phyloP scores from a whole-genome alignment of 2,329 filamentous ascomycete species.

The Dothidotthia symphoricarpi region DNA sequence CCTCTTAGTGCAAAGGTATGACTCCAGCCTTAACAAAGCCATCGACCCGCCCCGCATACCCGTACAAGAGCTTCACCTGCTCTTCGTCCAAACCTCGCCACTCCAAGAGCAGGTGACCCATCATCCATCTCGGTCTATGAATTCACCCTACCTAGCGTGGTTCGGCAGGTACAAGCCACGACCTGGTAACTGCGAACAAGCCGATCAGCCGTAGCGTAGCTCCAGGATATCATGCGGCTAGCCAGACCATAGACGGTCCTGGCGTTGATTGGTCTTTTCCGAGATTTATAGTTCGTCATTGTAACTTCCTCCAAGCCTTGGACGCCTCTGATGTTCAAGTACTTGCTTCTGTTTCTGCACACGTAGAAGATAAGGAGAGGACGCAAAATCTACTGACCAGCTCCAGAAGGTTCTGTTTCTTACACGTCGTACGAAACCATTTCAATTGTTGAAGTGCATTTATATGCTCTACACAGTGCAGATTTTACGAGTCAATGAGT shows the following conservation, averaged over 20 bases:
- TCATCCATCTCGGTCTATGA: constrained; percentile 18
- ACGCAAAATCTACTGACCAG: no score
- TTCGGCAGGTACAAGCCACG: constrained; percentile 28
- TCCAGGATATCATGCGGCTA: constrained; percentile 16
- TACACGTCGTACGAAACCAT: no score
- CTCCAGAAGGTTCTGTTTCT: no score
- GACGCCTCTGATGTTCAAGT: not conserved
- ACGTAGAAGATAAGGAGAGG: no score
- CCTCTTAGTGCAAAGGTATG: constrained; percentile 13
- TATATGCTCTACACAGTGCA: no score
- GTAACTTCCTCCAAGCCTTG: constrained; percentile 11
- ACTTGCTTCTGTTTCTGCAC: not conserved
- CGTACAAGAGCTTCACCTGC: constrained; percentile 7
- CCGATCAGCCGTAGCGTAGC: constrained; percentile 14
- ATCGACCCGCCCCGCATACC: constrained; percentile 23
- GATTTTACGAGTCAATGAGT: no score
- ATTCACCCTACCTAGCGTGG: constrained; percentile 22
- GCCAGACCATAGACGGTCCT: not conserved
- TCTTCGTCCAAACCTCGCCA: constrained; percentile 11
- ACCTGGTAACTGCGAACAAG: constrained; percentile 17
- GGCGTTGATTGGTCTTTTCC: not conserved
- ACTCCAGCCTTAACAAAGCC: constrained; percentile 16
- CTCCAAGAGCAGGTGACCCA: constrained; percentile 9
- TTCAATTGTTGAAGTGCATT: no score
- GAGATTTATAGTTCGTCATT: not conserved